phyloP scores from a whole-genome alignment of 1,139 yeast genomes.

The Magnusiomyces tetraspermus region DNA sequence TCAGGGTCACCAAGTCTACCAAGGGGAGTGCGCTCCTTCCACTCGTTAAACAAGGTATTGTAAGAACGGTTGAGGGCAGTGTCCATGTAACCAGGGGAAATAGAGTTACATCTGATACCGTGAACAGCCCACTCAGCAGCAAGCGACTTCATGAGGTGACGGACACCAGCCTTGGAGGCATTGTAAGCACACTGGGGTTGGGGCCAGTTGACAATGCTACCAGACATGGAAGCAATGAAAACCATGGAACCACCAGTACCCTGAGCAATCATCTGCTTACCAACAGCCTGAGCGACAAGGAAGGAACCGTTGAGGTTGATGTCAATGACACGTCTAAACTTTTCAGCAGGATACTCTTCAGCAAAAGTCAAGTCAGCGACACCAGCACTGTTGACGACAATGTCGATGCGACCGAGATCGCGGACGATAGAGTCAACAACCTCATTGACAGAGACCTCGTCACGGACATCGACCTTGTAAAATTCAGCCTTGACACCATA shows the following conservation, averaged over 20 bases:
- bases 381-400: slow-evolving; percentile 67
- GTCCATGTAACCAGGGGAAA: slow-evolving; percentile 51
- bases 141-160: slow-evolving; percentile 44
- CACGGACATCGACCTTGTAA: slow-evolving; percentile 56
- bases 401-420: slow-evolving; percentile 53
- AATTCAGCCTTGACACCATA: slow-evolving; percentile 56
- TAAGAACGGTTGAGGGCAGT: slow-evolving; percentile 48
- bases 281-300: slow-evolving; percentile 58
- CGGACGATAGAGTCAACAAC: slow-evolving; percentile 45
- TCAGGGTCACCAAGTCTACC: slow-evolving; percentile 60
- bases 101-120: slow-evolving; percentile 45
- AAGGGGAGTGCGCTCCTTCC: slow-evolving; percentile 56
- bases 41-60: slow-evolving; percentile 40
- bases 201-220: slow-evolving; percentile 56
- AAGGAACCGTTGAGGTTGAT: slow-evolving; percentile 75
- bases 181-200: slow-evolving; percentile 54
- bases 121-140: slow-evolving; percentile 52
- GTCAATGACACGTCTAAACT: slow-evolving; percentile 64
- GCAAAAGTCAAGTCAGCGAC: slow-evolving; percentile 76
- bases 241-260: slow-evolving; percentile 44
- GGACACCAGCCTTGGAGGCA: slow-evolving; percentile 51
- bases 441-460: slow-evolving; percentile 44
- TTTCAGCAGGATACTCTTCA: slow-evolving; percentile 66
- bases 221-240: slow-evolving; percentile 58
- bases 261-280: slow-evolving; percentile 58